Evolutionary conservation across 2,329 filamentous ascomycete species (phyloP).

Genomic region (Dendryphion nanum): DNA sequence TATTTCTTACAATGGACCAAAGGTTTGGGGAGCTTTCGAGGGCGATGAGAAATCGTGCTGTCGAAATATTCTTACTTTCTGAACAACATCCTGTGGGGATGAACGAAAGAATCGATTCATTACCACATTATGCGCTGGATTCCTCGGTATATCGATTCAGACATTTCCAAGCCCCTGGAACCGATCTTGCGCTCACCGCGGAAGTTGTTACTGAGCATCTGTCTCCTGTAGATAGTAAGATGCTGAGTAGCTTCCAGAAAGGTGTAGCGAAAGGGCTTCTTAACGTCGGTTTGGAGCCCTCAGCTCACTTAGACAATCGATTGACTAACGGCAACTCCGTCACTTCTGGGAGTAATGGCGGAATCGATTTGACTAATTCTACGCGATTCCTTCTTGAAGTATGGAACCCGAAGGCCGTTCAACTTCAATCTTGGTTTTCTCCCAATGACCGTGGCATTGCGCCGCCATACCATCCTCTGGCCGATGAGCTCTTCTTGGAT

Average conservation of each 20-base stretch:
- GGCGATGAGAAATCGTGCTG: slow-evolving; percentile 92
- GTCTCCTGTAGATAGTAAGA: slow-evolving; percentile 25
- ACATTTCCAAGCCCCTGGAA: slow-evolving; percentile 17
- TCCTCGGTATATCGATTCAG: slow-evolving; percentile 41
- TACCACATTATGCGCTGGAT: slow-evolving; percentile 34
- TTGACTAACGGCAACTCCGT: too few species aligned
- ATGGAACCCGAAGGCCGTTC: not conserved
- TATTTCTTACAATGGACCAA: slow-evolving; percentile 93
- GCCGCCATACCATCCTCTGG: slow-evolving; percentile 45
- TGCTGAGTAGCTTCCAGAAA: slow-evolving; percentile 30
- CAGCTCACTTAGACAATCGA: not conserved
- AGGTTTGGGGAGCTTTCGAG: slow-evolving; percentile 89
- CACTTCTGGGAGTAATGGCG: too few species aligned
- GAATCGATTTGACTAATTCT: not conserved
- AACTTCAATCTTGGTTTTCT: too few species aligned
- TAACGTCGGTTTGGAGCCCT: not conserved
- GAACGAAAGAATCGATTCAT: not conserved
- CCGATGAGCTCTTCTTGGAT: slow-evolving; percentile 44
- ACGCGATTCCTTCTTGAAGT: not conserved
- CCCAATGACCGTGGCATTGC: not conserved
- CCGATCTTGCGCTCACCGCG: slow-evolving; percentile 8
- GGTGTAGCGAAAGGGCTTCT: slow-evolving; percentile 11
- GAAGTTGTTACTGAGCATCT: slow-evolving; percentile 37
- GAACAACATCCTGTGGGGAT: too few species aligned
- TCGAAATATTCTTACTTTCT: slow-evolving; percentile 73